Evolutionary conservation across 2,329 filamentous ascomycete species (phyloP).

Genomic region (Samsoniella hepiali): DNA sequence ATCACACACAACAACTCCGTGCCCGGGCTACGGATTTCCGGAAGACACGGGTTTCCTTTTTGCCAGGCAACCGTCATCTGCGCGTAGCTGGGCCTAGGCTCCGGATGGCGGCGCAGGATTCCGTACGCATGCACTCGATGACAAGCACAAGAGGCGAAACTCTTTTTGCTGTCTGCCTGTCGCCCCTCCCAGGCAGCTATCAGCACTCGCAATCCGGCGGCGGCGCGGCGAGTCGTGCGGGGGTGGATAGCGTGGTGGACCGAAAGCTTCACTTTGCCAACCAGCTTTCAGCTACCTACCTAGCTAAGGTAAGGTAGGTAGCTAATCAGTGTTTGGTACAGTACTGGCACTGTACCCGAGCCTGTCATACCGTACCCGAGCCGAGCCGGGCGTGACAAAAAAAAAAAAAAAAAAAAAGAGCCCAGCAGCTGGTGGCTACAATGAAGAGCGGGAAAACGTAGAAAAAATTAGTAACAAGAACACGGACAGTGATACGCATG

Average conservation of each 20-base stretch:
- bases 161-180: neutral
- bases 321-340: too few species aligned
- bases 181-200: constrained; percentile 2
- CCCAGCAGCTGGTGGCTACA: too few species aligned
- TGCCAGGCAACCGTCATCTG: neutral
- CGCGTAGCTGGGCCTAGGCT: neutral
- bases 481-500: too few species aligned
- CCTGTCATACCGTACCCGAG: too few species aligned
- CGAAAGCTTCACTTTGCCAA: too few species aligned
- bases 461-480: too few species aligned
- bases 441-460: too few species aligned
- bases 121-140: neutral
- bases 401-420: too few species aligned
- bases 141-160: neutral
- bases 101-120: neutral
- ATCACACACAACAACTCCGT: neutral
- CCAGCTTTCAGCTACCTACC: too few species aligned
- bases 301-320: too few species aligned
- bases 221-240: constrained; percentile 9
- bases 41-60: constrained; percentile 2
- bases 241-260: constrained; percentile 1
- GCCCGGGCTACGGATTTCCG: neutral
- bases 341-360: too few species aligned
- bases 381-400: too few species aligned
- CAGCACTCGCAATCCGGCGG: neutral